Percentiles rank a stretch among this genome's conserved stretches.
Evolutionary conservation across 441 rosid species (phyloP).

Genomic region (Adansonia grandidieri): DNA sequence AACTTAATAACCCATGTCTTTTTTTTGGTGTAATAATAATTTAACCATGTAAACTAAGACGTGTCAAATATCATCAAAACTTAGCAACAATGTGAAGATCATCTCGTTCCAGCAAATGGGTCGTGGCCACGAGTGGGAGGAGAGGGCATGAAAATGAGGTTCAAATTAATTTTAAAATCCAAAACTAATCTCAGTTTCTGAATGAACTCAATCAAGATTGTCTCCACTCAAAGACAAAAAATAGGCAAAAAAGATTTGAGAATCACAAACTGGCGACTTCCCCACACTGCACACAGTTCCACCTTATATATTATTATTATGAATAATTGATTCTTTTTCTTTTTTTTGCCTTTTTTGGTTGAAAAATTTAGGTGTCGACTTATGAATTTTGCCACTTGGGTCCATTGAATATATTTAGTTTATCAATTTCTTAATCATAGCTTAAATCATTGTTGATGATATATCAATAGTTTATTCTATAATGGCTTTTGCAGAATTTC

Average conservation of each 20-base stretch:
- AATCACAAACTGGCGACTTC: neutral
- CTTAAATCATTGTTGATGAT: constrained; percentile 7
- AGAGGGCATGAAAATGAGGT: constrained; percentile 43
- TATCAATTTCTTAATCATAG: constrained; percentile 11
- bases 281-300: neutral
- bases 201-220: constrained; percentile 11
- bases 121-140: constrained; percentile 50
- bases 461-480: neutral
- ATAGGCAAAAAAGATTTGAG: neutral
- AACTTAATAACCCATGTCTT: no score
- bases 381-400: neutral
- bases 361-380: neutral
- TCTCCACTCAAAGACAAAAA: constrained; percentile 12
- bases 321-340: no score
- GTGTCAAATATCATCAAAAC: no score
- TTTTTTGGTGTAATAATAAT: no score
- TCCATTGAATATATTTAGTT: neutral
- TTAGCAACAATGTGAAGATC: no score
- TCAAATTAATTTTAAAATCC: neutral
- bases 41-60: no score
- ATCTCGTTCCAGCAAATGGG: constrained; percentile 21
- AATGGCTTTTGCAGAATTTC: neutral
- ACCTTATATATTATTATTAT: no score
- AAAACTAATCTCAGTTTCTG: constrained; percentile 29
- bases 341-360: no score